Conservation (phyloP, 2,329 filamentous ascomycete species). For the Xenosphaeropsis pyriputrescens region DNA sequence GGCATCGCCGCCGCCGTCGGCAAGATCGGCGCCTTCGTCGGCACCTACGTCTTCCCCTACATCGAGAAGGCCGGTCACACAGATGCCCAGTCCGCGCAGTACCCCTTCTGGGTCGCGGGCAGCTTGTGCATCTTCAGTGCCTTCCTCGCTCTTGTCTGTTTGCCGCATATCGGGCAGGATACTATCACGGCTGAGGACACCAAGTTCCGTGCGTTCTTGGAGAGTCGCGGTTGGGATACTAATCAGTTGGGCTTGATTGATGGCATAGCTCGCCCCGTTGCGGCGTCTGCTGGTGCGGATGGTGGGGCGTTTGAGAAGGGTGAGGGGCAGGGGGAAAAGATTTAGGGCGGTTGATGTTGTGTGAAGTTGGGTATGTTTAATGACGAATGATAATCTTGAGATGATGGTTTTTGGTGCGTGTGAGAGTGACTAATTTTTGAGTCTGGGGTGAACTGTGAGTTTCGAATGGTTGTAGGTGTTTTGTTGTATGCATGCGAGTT, state of each 20-base stretch:
- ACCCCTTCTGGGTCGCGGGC: conserved; percentile 80
- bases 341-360: too few relatives aligned
- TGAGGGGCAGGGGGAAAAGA: too few relatives aligned
- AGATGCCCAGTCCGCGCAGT: conserved; percentile 52
- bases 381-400: too few relatives aligned
- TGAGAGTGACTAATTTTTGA: too few relatives aligned
- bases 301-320: too few relatives aligned
- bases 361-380: too few relatives aligned
- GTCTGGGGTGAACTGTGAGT: too few relatives aligned
- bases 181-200: conserved; percentile 69
- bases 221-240: conserved; percentile 63
- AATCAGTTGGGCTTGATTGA: conserved; percentile 30
- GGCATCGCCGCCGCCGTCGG: conserved; percentile 58
- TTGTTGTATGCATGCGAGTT: too few relatives aligned
- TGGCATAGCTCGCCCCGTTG: conserved; percentile 4
- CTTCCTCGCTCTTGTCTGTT: conserved; percentile 43
- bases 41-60: conserved; percentile 68
- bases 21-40: conserved; percentile 74
- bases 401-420: too few relatives aligned
- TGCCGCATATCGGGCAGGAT: conserved; percentile 73
- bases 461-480: too few relatives aligned
- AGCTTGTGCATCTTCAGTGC: conserved; percentile 65
- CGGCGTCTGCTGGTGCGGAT: too few relatives aligned
- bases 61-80: conserved; percentile 44
- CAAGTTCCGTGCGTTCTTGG: conserved; percentile 60